Evolutionary conservation across 192 early-diverging fungal species (phyloP).

Genomic region (Phycomyces blakesleeanus): DNA sequence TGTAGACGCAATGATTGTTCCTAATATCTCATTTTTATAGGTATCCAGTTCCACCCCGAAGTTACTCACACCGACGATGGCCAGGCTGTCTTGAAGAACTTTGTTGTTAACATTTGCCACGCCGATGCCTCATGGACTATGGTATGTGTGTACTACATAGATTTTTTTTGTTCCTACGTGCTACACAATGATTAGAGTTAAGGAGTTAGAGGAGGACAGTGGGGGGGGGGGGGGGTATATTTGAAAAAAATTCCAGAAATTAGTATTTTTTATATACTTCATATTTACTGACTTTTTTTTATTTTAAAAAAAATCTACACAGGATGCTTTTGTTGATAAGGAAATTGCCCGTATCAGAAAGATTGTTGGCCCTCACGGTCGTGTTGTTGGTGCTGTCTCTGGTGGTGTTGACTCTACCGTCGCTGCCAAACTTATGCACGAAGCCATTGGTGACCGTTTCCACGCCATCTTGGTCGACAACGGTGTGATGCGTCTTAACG

Average conservation of each 20-base stretch:
- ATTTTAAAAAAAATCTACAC: too few species aligned
- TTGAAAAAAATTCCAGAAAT: too few species aligned
- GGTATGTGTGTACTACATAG: too few species aligned
- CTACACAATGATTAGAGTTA: too few species aligned
- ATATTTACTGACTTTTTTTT: too few species aligned
- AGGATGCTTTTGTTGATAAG: slow-evolving; percentile 89
- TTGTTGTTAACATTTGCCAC: slow-evolving; percentile 87
- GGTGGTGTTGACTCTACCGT: slow-evolving; percentile 97
- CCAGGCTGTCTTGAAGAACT: slow-evolving; percentile 82
- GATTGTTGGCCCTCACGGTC: slow-evolving; percentile 86
- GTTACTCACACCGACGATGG: slow-evolving; percentile 95
- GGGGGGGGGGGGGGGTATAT: too few species aligned
- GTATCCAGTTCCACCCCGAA: slow-evolving; percentile 99
- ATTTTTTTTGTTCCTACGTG: too few species aligned
- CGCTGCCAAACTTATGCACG: slow-evolving; percentile 93
- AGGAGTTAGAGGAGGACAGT: too few species aligned
- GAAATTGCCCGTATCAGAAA: slow-evolving; percentile 91
- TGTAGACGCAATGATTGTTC: too few species aligned
- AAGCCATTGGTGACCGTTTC: slow-evolving; percentile 98
- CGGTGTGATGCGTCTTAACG: slow-evolving; percentile 97
- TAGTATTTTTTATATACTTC: too few species aligned
- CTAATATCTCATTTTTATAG: too few species aligned
- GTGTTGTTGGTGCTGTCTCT: slow-evolving; percentile 95
- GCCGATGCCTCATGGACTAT: slow-evolving; percentile 92
- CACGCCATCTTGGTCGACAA: slow-evolving; percentile 98